A percentile compares a stretch with the other conserved stretches of the same genome.
Conservation (phyloP, 2,329 filamentous ascomycete genomes). For the Scopulariopsis brevicaulis region DNA sequence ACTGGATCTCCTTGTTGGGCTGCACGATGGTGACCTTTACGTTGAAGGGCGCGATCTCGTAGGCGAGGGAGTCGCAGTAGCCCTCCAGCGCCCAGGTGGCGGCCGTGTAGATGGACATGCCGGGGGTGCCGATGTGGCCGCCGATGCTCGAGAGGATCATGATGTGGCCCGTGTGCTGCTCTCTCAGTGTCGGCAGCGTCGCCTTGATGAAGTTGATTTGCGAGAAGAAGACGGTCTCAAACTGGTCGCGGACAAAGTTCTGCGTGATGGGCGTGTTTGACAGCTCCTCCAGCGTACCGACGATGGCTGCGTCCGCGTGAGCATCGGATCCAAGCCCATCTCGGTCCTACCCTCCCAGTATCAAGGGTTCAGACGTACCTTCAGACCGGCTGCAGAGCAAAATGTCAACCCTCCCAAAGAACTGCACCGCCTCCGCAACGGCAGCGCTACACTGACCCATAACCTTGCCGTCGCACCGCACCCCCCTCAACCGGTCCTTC, state of each 20-base stretch:
- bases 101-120: conserved; percentile 82
- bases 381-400: conserved; percentile 82
- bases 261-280: conserved; percentile 60
- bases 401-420: conserved; percentile 83
- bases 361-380: conserved; percentile 35
- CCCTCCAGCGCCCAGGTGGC: conserved; percentile 93
- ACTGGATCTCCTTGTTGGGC: conserved; percentile 84
- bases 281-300: conserved; percentile 87
- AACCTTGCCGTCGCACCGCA: conserved; percentile 49
- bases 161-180: conserved; percentile 77
- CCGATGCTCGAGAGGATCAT: conserved; percentile 83
- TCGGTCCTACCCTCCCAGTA: no score
- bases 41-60: conserved; percentile 95
- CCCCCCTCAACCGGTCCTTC: conserved; percentile 63
- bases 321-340: background rate
- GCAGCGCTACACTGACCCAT: conserved; percentile 72
- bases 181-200: conserved; percentile 65
- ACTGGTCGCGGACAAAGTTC: conserved; percentile 78
- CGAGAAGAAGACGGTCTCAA: conserved; percentile 90
- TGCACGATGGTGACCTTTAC: conserved; percentile 94
- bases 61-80: conserved; percentile 89
- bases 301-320: conserved; percentile 48
- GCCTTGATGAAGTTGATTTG: conserved; percentile 95
- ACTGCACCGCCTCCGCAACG: conserved; percentile 72
- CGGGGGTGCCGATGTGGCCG: conserved; percentile 85